Evolutionary conservation across 2,329 filamentous ascomycete genomes (phyloP), one percentile per base, ranked within the genome.

Genomic region (Ascochyta rabiei): DNA sequence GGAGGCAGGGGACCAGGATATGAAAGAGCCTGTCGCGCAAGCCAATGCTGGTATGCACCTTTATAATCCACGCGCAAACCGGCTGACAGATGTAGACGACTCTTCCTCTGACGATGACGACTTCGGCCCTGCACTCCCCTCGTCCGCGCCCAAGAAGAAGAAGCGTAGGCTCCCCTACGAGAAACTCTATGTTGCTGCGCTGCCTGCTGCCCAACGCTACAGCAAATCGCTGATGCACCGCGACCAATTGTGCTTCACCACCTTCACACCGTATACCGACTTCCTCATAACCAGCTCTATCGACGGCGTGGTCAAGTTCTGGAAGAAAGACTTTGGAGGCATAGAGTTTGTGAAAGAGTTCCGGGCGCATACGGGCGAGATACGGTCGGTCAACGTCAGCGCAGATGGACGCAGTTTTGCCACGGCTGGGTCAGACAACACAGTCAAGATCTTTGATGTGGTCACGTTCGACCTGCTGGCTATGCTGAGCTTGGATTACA

Each of bases 261-360:
- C 88, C 12, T 87, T 96, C 74, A 96, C 96, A 1, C 93, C 93
- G 0, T 80, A 89, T 56, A 97, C 93, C 56, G 95, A 98, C 65
- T 99, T 99, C 72, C 81, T 99, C 33, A 95, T 99, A 59, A 99
- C 95, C 1, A 91, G 90, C 57, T 98, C 95, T 0, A 79, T 90
- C 38, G 95, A 99, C 72, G 96, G 96, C n/a, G 89, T 93, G 0
- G 93, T 98, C 65, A 99, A 99, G 76, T 99, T 99, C 75, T 99
- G 95, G 95, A 99, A 99, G 80, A 99, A 99, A 79, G 85, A 90
- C 61, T 88, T 86, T 1, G 87, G 90, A 30, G 91, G 91, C 0
- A 90, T 99, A 54, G 96, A 99, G 77, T 99, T 99, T 70, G 93
- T 98, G 48, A 99, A 99, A 78, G 93, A 99, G 77, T 99, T 96